These are phyloP conservation scores for Cercospora nicotianae DNA, from an alignment of 2,329 filamentous ascomycete species.

Conservation along the genomic window DNA sequence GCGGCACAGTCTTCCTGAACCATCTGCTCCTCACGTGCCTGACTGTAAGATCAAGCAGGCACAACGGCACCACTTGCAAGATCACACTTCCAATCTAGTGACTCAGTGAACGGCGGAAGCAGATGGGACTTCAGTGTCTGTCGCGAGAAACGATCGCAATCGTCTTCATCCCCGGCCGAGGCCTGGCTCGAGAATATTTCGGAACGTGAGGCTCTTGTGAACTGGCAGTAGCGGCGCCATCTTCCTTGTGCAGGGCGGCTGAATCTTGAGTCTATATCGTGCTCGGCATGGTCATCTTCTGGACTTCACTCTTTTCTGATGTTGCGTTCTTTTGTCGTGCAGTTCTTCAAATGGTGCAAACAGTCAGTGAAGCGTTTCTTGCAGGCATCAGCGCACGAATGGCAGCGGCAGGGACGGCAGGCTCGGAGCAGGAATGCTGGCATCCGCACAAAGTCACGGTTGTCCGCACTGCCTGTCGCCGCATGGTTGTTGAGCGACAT, in stretches of 20 bases:
- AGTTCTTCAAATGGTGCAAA: neutral
- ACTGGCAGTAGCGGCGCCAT: neutral
- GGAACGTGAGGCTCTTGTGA: conserved; percentile 10
- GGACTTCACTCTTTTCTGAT: neutral
- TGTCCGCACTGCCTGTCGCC: neutral
- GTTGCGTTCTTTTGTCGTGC: neutral
- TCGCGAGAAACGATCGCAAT: neutral
- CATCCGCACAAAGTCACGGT: neutral
- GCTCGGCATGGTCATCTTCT: neutral
- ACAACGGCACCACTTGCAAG: neutral
- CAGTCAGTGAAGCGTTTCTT: neutral
- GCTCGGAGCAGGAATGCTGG: neutral
- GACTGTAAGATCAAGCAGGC: too few species aligned
- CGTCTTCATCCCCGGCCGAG: neutral
- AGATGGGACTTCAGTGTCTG: neutral
- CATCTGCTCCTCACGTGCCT: too few species aligned
- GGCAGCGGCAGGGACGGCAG: neutral
- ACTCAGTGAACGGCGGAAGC: neutral
- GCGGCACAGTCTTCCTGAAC: too few species aligned
- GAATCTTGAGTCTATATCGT: conserved; percentile 3
- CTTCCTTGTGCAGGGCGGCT: conserved; percentile 7
- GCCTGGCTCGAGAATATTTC: conserved; percentile 13
- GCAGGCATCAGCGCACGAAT: neutral
- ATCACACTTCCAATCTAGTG: neutral
- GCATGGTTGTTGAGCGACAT: neutral